Evolutionary conservation across 345 rosid genomes (phyloP), one percentile per base, ranked within the genome.

Genomic region (Microcos paniculata): DNA sequence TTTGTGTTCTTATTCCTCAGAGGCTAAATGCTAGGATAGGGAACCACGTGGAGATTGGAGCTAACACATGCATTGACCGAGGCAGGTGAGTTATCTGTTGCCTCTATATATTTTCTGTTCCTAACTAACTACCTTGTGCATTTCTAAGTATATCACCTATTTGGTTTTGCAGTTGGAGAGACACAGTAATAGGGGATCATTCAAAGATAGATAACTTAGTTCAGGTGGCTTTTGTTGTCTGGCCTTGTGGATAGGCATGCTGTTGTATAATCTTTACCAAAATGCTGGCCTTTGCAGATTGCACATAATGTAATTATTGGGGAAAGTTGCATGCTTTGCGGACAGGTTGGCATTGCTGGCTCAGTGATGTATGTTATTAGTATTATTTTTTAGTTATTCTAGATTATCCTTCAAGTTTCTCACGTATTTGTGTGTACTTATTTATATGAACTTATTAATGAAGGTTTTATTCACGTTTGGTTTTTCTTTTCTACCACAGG

Each of bases 301-400:
- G 97, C 91, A 75, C 97, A 94, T 64, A 94, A 92, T 80, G 95
- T 88, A 77, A 78, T 85, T 74, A 88, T 92, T 24, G 95, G 94
- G 75, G 86, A 83, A 48, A 82, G 83, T 76, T 92, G 97, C 87
- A 80, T 92, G 87, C 90, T 94, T 7, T 92, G 97, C 82, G 94
- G 97, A 53, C 95, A 94, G 87, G 95, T 83, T 58, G 97, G 97
- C 71, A 84, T 94, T 77, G 97, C 94, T 71, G 98, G 98, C 70
- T 91, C 98, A 26, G 97, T 73, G 64, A 91, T 81, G 98, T 94
- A 88, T 66, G 90, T 70, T 78, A 26, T 56, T 30, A 30, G n/a
- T n/a, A n/a, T 65, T 24, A 6, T 33, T 38, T 15, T 42, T 30
- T 16, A 30, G 56, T n/a, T 62, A 61, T 48, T 43, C n/a, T n/a